Base-by-base conservation (phyloP, 2,329 filamentous ascomycete species). In the Fusarium penzigii region DNA sequence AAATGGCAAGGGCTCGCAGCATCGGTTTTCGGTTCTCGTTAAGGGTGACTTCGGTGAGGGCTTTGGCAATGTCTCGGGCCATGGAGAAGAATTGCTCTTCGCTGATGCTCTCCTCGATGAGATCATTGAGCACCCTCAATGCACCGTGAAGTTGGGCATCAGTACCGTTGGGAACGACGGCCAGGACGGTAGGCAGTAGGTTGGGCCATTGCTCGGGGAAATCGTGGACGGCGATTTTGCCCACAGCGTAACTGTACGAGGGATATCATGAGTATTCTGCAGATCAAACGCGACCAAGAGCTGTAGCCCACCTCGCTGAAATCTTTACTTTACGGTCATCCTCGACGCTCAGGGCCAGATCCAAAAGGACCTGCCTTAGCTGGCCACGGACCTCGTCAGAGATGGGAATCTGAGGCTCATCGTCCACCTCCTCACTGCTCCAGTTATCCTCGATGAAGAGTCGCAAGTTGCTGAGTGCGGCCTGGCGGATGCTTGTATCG, bases 171-270 rank as follows among this genome's bases (percentile, higher is more conserved):
- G 88, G 84, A 65, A 97, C 89, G 46, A 92, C 80, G 41, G 83
- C 82, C 55, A 99, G 82, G 40, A 97, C 79, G 34, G 85, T 83
- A 17, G 91, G 90, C 29, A 99, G 84, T 41, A 99, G 83, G 60
- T 84, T 83, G n/a, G 92, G 91, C 94, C 94, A 99, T 65, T 92
- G 83, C 54, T 97, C 91, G 48, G 94, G 94, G 68, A 96, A 97
- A 75, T 99, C 94, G 66, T 87, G 84, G 58, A 86, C 88, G 51
- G 94, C 94, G 63, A 99, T 96, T 76, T 96, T 97, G 77, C 92
- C 93, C 56, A 97, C 90, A 6, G 88, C 82, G 62, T 81, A 85
- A 70, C 84, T 86, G 51, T n/a, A 46, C 14, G 17, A 40, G 29
- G 39, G 11, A 39, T 29, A 16, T 42, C 29, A 39, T 55, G 13